A percentile compares a stretch with the other conserved stretches of the same genome.
These are phyloP conservation scores for Fistulinella prunicolor DNA, from an alignment of 768 basidiomycete species.

Conservation along the genomic window DNA sequence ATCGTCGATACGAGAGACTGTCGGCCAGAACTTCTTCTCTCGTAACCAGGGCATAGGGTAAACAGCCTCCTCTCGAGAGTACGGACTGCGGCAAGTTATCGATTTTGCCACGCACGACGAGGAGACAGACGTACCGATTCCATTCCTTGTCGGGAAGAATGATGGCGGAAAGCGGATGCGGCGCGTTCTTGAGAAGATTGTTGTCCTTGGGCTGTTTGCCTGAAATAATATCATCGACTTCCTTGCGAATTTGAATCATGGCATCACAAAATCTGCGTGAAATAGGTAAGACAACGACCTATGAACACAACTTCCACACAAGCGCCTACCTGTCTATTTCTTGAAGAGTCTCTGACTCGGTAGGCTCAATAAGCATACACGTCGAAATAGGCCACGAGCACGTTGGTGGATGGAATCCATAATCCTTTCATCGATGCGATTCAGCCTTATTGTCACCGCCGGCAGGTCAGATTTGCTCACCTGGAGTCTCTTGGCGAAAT, in stretches of 20 bases:
- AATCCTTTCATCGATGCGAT: slow-evolving; percentile 50
- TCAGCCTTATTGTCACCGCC: neutral
- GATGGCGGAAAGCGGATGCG: slow-evolving; percentile 81
- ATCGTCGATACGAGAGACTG: slow-evolving; percentile 89
- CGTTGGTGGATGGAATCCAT: slow-evolving; percentile 95
- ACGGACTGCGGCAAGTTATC: slow-evolving; percentile 55
- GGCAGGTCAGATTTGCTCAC: slow-evolving; percentile 34
- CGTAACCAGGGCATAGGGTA: slow-evolving; percentile 82
- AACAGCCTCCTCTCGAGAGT: slow-evolving; percentile 85
- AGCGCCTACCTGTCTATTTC: slow-evolving; percentile 75
- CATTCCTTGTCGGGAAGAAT: slow-evolving; percentile 74
- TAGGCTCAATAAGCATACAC: slow-evolving; percentile 97
- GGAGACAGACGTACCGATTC: slow-evolving; percentile 59
- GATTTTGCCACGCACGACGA: slow-evolving; percentile 2
- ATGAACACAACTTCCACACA: neutral
- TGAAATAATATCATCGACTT: slow-evolving; percentile 81
- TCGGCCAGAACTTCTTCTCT: slow-evolving; percentile 96
- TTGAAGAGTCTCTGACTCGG: slow-evolving; percentile 91
- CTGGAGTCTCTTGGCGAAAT: slow-evolving; percentile 96
- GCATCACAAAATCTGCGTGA: slow-evolving; percentile 87
- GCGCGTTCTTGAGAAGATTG: slow-evolving; percentile 92
- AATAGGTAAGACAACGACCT: neutral
- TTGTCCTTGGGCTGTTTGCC: slow-evolving; percentile 90
- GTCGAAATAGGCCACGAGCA: slow-evolving; percentile 98
- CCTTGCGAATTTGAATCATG: slow-evolving; percentile 93